Conservation (phyloP, 371 early-diverging fungal genomes). For the Mortierella sp. region DNA sequence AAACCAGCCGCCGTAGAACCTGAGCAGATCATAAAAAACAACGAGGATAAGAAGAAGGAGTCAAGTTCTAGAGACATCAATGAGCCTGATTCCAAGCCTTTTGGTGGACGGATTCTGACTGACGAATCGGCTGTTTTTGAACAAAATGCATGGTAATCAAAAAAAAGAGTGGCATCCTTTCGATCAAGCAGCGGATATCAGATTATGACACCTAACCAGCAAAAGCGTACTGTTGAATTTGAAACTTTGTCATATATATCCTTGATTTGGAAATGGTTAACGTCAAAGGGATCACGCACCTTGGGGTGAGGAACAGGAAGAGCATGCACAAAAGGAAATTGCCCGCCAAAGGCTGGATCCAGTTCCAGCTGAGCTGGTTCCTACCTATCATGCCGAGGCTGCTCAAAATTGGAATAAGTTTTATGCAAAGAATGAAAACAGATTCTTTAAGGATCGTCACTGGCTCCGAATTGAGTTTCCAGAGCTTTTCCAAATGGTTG, state of each 20-base stretch:
- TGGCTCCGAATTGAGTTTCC: slow-evolving; percentile 96
- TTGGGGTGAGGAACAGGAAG: slow-evolving; percentile 82
- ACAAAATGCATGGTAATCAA: slow-evolving; percentile 82
- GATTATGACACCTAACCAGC: neutral
- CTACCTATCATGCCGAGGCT: slow-evolving; percentile 52
- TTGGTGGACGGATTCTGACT: slow-evolving; percentile 74
- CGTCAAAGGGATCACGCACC: slow-evolving; percentile 82
- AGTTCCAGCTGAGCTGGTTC: slow-evolving; percentile 30
- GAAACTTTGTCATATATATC: neutral
- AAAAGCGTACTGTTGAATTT: no score
- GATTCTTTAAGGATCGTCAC: slow-evolving; percentile 96
- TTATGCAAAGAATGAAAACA: slow-evolving; percentile 92
- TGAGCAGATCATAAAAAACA: no score
- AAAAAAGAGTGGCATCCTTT: no score
- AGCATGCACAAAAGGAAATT: slow-evolving; percentile 48
- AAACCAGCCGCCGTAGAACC: neutral
- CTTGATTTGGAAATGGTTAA: neutral
- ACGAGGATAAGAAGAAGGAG: slow-evolving; percentile 36
- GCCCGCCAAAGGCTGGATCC: slow-evolving; percentile 36
- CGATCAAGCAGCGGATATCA: neutral
- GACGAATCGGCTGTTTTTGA: slow-evolving; percentile 76
- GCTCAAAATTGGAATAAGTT: slow-evolving; percentile 77
- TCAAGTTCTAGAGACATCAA: slow-evolving; percentile 55
- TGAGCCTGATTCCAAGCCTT: slow-evolving; percentile 54
- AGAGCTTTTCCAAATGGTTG: slow-evolving; percentile 71